Percentiles rank a stretch among this genome's conserved stretches.
phyloP scores from a whole-genome alignment of 2,329 filamentous ascomycete species.

The Talaromyces sp. region DNA sequence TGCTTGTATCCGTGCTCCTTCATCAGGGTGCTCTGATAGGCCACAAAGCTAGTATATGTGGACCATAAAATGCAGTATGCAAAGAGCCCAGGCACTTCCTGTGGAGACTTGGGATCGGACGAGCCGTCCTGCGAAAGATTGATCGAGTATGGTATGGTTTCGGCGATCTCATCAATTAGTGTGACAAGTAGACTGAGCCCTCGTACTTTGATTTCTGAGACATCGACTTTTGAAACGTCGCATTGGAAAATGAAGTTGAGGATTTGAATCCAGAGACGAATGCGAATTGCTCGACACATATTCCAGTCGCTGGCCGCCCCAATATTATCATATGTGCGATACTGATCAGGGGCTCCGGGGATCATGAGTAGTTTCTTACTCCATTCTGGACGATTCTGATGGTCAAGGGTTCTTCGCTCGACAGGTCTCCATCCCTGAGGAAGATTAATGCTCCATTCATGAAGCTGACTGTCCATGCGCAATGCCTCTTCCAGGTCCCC shows the following conservation, averaged over 20 bases:
- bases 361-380: neutral
- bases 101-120: neutral
- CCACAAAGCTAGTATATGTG: neutral
- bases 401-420: neutral
- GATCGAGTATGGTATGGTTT: conserved; percentile 7
- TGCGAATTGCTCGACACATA: conserved; percentile 10
- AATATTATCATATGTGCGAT: conserved; percentile 1
- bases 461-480: neutral
- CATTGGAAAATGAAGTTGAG: conserved; percentile 1
- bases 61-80: conserved; percentile 13
- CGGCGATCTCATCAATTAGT: conserved; percentile 7
- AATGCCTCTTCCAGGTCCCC: neutral
- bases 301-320: conserved; percentile 14
- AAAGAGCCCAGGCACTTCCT: conserved; percentile 6
- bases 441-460: neutral
- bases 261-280: conserved; percentile 10
- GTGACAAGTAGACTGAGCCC: neutral
- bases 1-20: neutral
- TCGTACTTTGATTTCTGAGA: neutral
- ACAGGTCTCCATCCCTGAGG: conserved; percentile 1
- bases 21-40: conserved; percentile 2
- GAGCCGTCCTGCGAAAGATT: conserved; percentile 6
- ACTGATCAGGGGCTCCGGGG: conserved; percentile 7
- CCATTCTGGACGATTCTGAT: conserved; percentile 6
- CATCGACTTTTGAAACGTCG: neutral